A percentile compares a stretch with the other conserved stretches of the same genome.
Evolutionary conservation across 2,329 filamentous ascomycete genomes (phyloP).

Genomic region (Pleomassaria siparia): DNA sequence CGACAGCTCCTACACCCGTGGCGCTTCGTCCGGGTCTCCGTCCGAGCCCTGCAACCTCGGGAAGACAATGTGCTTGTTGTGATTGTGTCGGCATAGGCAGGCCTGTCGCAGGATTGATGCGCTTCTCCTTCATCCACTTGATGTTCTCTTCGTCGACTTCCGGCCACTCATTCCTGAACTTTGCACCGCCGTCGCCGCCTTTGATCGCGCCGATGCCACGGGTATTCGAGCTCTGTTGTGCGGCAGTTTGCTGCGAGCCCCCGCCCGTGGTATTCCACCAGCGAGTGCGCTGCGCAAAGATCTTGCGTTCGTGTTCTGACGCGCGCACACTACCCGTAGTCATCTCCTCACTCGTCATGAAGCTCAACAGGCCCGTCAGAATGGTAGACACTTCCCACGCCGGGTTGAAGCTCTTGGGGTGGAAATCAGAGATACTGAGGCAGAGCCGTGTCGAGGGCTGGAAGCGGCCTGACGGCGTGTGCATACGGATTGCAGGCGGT

Average conservation of each 20-base stretch:
- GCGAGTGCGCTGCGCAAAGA: constrained; percentile 73
- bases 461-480: constrained; percentile 94
- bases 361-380: constrained; percentile 86
- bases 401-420: constrained; percentile 96
- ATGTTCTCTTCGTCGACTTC: constrained; percentile 88
- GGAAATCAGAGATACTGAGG: constrained; percentile 95
- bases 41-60: constrained; percentile 63
- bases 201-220: constrained; percentile 75
- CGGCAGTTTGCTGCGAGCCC: constrained; percentile 62
- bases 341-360: constrained; percentile 99
- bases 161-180: constrained; percentile 87
- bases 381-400: constrained; percentile 98
- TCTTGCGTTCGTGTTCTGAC: constrained; percentile 73
- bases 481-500: constrained; percentile 97
- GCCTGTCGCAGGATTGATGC: constrained; percentile 77
- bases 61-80: constrained; percentile 59
- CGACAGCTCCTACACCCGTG: constrained; percentile 59
- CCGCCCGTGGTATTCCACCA: constrained; percentile 99
- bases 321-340: constrained; percentile 88
- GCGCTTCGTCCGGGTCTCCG: constrained; percentile 62
- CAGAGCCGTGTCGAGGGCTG: constrained; percentile 90
- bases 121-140: constrained; percentile 84
- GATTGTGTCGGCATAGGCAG: constrained; percentile 59
- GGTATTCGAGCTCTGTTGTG: constrained; percentile 33
- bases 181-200: constrained; percentile 86